These are phyloP conservation scores for Auriculariales sp. DNA, from an alignment of 768 basidiomycete species.

Conservation along the genomic window DNA sequence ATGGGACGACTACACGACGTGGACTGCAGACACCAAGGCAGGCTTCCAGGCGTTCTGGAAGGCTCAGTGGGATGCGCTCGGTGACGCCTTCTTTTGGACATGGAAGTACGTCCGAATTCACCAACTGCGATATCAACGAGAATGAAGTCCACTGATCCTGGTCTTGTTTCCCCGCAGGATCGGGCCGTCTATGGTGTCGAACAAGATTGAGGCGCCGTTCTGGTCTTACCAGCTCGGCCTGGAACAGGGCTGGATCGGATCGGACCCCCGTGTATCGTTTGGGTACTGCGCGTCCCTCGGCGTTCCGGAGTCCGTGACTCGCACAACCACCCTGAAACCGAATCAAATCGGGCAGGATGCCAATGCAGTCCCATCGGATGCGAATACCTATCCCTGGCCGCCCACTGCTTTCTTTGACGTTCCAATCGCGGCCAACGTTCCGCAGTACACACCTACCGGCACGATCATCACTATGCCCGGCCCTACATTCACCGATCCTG, in stretches of 20 bases:
- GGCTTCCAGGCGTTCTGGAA: slow-evolving; percentile 57
- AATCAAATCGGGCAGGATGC: slow-evolving; percentile 62
- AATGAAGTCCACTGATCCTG: neutral
- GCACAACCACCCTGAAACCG: slow-evolving; percentile 21
- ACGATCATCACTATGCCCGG: slow-evolving; percentile 48
- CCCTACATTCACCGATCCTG: slow-evolving; percentile 39
- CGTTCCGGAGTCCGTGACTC: slow-evolving; percentile 27
- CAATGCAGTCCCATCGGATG: slow-evolving; percentile 49
- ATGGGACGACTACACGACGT: slow-evolving; percentile 67
- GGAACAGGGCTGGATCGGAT: slow-evolving; percentile 84
- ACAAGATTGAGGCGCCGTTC: slow-evolving; percentile 23
- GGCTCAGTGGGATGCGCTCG: slow-evolving; percentile 80
- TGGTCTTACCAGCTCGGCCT: slow-evolving; percentile 94
- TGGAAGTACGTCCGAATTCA: slow-evolving; percentile 42
- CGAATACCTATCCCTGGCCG: slow-evolving; percentile 52
- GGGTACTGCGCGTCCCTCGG: slow-evolving; percentile 55
- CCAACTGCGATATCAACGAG: neutral
- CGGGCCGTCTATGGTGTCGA: neutral
- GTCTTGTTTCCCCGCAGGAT: neutral
- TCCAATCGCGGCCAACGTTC: slow-evolving; percentile 23
- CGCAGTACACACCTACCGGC: slow-evolving; percentile 62
- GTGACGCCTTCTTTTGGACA: slow-evolving; percentile 95
- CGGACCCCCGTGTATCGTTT: slow-evolving; percentile 61
- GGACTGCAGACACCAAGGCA: slow-evolving; percentile 42
- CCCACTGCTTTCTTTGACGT: slow-evolving; percentile 46